A percentile compares a stretch with the other conserved stretches of the same genome.
Conservation (phyloP, 768 basidiomycete genomes). For the Suillus placidus region DNA sequence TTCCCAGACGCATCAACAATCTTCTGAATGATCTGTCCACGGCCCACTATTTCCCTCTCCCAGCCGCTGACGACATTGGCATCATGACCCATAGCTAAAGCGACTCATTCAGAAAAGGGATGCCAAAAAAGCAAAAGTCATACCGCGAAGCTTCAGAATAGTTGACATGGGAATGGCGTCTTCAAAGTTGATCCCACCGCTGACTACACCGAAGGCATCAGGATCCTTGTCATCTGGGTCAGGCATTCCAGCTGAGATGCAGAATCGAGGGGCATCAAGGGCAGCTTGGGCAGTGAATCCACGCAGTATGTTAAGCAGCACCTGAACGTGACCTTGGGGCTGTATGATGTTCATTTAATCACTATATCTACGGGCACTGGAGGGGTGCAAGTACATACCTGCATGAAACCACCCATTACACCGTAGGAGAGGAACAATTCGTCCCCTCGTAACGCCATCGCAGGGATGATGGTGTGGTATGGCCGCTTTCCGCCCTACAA, state of each 20-base stretch:
- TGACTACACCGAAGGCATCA: slow-evolving; percentile 58
- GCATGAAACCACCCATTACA: slow-evolving; percentile 93
- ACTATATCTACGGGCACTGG: neutral
- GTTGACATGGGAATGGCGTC: slow-evolving; percentile 71
- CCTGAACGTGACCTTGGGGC: slow-evolving; percentile 97
- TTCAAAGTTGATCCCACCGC: slow-evolving; percentile 89
- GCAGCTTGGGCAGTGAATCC: slow-evolving; percentile 89
- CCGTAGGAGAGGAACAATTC: slow-evolving; percentile 90
- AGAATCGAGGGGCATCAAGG: slow-evolving; percentile 94
- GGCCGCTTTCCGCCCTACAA: slow-evolving; percentile 78
- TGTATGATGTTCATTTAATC: slow-evolving; percentile 31
- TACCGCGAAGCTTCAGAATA: slow-evolving; percentile 68
- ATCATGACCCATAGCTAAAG: slow-evolving; percentile 86
- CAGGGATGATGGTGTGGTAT: slow-evolving; percentile 95
- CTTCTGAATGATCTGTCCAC: slow-evolving; percentile 90
- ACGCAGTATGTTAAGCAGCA: slow-evolving; percentile 85
- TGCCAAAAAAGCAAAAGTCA: slow-evolving; percentile 19
- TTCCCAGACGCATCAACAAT: slow-evolving; percentile 63
- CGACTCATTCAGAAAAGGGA: neutral
- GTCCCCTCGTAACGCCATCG: slow-evolving; percentile 73
- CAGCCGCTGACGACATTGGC: slow-evolving; percentile 65
- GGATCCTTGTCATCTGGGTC: slow-evolving; percentile 49
- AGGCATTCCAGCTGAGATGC: slow-evolving; percentile 85
- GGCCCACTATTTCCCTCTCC: slow-evolving; percentile 67
- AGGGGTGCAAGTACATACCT: slow-evolving; percentile 41